phyloP scores from a whole-genome alignment of 2,329 filamentous ascomycete species.

The Fusarium abutilonis region DNA sequence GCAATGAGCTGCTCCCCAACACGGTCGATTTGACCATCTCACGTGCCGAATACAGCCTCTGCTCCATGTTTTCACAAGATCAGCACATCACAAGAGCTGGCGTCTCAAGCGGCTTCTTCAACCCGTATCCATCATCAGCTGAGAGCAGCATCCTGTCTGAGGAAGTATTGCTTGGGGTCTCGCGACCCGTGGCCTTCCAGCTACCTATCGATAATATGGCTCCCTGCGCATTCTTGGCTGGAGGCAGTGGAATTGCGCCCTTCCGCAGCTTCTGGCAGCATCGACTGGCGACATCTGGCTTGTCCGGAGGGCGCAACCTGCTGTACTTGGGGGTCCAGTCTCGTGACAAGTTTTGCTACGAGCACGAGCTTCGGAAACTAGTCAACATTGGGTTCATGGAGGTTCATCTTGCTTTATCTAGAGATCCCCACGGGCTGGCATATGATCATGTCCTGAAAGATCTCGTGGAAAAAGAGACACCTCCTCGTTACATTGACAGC shows the following conservation, averaged over 20 bases:
- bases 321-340: constrained; percentile 64
- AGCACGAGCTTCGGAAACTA: constrained; percentile 31
- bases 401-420: constrained; percentile 63
- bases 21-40: constrained; percentile 63
- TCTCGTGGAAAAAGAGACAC: constrained; percentile 59
- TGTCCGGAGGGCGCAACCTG: constrained; percentile 56
- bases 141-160: constrained; percentile 53
- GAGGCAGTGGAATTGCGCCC: constrained; percentile 63
- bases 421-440: constrained; percentile 58
- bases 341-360: constrained; percentile 55
- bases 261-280: constrained; percentile 65
- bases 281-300: constrained; percentile 48
- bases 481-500: constrained; percentile 62
- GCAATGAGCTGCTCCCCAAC: constrained; percentile 60
- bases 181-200: constrained; percentile 62
- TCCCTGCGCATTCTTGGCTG: constrained; percentile 63
- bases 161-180: constrained; percentile 62
- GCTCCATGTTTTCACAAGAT: constrained; percentile 52
- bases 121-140: constrained; percentile 52
- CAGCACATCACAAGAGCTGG: constrained; percentile 53
- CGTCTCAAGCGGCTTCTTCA: constrained; percentile 65
- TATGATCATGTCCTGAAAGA: constrained; percentile 56
- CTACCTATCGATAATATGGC: constrained; percentile 60
- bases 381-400: constrained; percentile 61
- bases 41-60: constrained; percentile 61